Base-by-base conservation (phyloP, 805 yeast genomes). In the Kluyveromyces dobzhanskii region DNA sequence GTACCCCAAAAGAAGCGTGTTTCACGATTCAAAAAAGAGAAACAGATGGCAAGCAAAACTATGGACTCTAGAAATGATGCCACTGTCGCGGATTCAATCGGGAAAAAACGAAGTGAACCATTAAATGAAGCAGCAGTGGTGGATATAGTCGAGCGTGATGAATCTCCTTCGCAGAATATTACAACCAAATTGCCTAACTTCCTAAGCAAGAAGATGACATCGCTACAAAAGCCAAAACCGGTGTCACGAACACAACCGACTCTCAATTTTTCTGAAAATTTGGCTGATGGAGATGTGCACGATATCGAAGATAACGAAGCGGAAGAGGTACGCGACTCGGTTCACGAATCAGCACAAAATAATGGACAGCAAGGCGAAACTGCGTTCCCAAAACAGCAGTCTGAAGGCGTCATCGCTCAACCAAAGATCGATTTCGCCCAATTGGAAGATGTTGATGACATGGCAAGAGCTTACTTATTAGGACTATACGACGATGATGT, bases 401-500 rank as follows among this genome's bases (percentile, higher is more conserved):
- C 24, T 21, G 9, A 21, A 6, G 32, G 16, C 8, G 10, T 17
- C 16, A 6, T 6, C 8, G 32, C 16, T 19, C 32, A 17, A 8
- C 32, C 32, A 11, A 16, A 43, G 13, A 50, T 64, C 7, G 79
- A 75, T 43, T 71, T 65, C 46, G 54, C 50, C 8, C 47, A 65
- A 2, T 42, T 73, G 21, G 68, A 66, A 17, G 63, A 64, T 14
- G 41, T 71, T 46, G 80, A 76, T 35, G 67, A 71, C 3, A 72
- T 78, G 79, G 81, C 75, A 0, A 66, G 68, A 37, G 82, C 81
- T 0, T 79, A 79, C 46, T 61, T 67, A n/a, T 47, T 66, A 17
- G 85, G 84, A 1, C 54, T 71, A 46, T 77, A 75, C 49, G 82
- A 78, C 49, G 83, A 75, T 43, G 83, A 78, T 46, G 66, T 61